These are phyloP conservation scores for Cladosporium sp. DNA, from an alignment of 2,329 filamentous ascomycete species.

Conservation along the genomic window DNA sequence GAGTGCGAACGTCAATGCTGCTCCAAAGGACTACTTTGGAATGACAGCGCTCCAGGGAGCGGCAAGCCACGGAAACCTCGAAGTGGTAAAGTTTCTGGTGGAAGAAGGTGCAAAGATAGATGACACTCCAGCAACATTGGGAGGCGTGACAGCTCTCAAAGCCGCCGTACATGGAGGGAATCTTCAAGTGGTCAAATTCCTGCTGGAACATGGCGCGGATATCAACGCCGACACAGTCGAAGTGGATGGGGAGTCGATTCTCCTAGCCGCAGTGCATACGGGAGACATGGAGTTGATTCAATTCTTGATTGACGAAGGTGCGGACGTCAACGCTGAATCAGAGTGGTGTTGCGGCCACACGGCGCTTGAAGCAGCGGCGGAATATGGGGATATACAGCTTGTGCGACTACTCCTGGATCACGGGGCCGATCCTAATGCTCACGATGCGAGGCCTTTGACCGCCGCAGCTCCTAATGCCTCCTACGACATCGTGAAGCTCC, in stretches of 20 bases:
- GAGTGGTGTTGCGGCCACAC: too few species aligned
- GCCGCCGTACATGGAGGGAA: background rate
- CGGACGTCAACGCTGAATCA: background rate
- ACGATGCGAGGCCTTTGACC: background rate
- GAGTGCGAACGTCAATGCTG: slow-evolving; percentile 6
- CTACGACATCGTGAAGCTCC: slow-evolving; percentile 9
- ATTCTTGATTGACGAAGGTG: slow-evolving; percentile 5
- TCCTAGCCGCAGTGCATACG: background rate
- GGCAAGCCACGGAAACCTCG: background rate
- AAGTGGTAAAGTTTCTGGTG: background rate
- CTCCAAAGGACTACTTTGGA: background rate
- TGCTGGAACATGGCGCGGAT: slow-evolving; percentile 8
- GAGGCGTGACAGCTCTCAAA: slow-evolving; percentile 7
- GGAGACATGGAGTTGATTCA: background rate
- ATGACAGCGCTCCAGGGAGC: slow-evolving; percentile 3
- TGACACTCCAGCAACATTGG: background rate
- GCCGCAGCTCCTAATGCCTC: background rate
- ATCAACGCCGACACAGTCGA: slow-evolving; percentile 1
- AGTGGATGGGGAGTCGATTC: background rate
- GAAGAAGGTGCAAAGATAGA: background rate
- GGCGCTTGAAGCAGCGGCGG: background rate
- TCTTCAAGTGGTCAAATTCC: background rate
- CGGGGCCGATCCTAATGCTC: background rate
- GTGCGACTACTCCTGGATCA: background rate
- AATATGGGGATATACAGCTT: background rate